Conservation (phyloP, 179 eudicot species). For the Silene noctiflora region DNA sequence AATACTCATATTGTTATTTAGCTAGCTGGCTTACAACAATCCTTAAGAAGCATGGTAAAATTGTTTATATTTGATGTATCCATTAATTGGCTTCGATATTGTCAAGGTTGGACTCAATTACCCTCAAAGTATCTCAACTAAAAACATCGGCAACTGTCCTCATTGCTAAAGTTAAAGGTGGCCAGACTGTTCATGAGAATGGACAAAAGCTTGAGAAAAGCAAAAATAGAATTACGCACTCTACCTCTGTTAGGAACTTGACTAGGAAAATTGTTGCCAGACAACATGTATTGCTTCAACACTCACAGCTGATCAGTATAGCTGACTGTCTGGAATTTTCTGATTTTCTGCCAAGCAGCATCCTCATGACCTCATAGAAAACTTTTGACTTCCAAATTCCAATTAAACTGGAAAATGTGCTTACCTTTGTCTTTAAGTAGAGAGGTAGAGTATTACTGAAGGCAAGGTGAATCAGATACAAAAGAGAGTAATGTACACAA, state of each 20-base stretch:
- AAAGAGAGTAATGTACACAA: no score
- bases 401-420: no score
- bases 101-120: neutral
- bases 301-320: conserved; percentile 5
- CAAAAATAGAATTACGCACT: neutral
- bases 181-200: neutral
- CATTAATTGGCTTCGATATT: neutral
- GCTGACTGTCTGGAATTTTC: neutral
- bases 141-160: neutral
- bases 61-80: neutral
- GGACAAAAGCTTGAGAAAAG: neutral
- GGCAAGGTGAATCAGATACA: neutral
- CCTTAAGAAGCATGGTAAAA: neutral
- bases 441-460: neutral
- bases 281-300: neutral
- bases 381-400: neutral
- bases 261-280: neutral
- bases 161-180: neutral
- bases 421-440: neutral
- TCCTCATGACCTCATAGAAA: neutral
- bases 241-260: neutral
- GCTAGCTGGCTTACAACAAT: neutral
- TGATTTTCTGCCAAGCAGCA: neutral
- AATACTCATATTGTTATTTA: neutral
- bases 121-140: neutral